Percentiles rank a stretch among this genome's conserved stretches.
phyloP scores from a whole-genome alignment of 345 rosid species.

The Rhodamnia rubescens region DNA sequence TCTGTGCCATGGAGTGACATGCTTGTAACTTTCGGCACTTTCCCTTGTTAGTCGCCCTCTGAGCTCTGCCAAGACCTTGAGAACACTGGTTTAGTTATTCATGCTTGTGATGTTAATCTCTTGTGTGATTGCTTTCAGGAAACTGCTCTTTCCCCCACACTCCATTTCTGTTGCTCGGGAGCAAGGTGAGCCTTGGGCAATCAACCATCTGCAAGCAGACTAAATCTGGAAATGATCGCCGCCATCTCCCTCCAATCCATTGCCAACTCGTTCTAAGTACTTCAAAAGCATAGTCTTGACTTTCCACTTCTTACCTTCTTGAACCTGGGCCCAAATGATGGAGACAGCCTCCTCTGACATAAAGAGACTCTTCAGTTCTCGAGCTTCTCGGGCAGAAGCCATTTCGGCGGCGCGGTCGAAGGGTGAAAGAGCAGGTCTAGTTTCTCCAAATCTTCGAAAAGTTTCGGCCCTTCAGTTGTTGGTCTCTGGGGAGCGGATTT shows the following conservation, averaged over 20 bases:
- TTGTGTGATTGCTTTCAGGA: not conserved
- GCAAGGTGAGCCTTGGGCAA: slow-evolving; percentile 23
- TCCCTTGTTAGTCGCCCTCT: not conserved
- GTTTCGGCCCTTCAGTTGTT: not conserved
- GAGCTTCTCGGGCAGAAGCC: not conserved
- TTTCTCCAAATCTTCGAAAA: not conserved
- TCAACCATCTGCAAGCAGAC: slow-evolving; percentile 18
- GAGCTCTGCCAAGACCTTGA: not conserved
- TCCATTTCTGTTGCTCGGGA: slow-evolving; percentile 20
- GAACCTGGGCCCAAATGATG: not conserved
- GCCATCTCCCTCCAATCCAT: slow-evolving; percentile 18
- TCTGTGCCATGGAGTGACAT: not conserved
- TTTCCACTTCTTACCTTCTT: not conserved
- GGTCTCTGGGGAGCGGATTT: not conserved
- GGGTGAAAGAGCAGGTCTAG: slow-evolving; percentile 8
- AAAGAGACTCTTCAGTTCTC: not conserved
- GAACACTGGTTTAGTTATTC: not conserved
- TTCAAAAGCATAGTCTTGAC: slow-evolving; percentile 26
- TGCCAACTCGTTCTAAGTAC: slow-evolving; percentile 21
- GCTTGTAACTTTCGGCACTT: not conserved
- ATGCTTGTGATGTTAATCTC: not conserved
- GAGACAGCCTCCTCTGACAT: slow-evolving; percentile 17
- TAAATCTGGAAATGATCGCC: slow-evolving; percentile 10
- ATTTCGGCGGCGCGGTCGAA: not conserved
- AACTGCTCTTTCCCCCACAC: not conserved